Base-by-base conservation (phyloP, 345 rosid species). In the Brassica incana region DNA sequence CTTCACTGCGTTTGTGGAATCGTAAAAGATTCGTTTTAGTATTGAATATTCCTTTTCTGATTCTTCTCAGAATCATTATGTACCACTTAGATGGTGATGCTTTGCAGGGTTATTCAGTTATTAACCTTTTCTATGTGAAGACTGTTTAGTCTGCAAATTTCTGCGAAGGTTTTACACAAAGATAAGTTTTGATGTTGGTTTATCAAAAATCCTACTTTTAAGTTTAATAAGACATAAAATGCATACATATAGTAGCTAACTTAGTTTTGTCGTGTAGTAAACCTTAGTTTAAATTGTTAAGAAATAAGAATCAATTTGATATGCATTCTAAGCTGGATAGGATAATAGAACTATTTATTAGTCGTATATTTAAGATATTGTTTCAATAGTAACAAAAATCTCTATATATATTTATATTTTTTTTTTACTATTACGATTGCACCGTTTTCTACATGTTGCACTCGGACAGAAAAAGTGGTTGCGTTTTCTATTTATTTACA, bases 1-100 rank as follows among this genome's bases (percentile, higher is more conserved):
- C 74, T 62, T 74, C 78, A 79, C 65, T 79, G 71, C 58, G 74
- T 79, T 74, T 79, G 74, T 74, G 35, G 78, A 79, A 20, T 73
- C 58, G 63, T 74, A 33, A 0, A 33, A 74, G 75, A 74, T 79
- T 79, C 78, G 63, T 66, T 66, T 66, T 11, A 14, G 27, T 27
- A 54, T 78, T 56, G 45, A 33, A 58, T 73, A 30, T 58, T 5
- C 40, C 9, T 43, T 45, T 60, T 67, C 70, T 18, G 74, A 59
- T 73, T 79, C 9, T 43, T 45, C 45, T 67, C 70, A 14, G 74
- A 59, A 67, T 79, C 77, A 78, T 79, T 79, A 68, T 4, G 59
- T 52, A 52, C 59, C 8, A 52, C 23, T 50, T 50, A 5, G 16
- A 64, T 64, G 71, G 38, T 20, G 29, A 69, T 48, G 30, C 76